phyloP scores from a whole-genome alignment of 805 yeast species.

The Candida anglica region DNA sequence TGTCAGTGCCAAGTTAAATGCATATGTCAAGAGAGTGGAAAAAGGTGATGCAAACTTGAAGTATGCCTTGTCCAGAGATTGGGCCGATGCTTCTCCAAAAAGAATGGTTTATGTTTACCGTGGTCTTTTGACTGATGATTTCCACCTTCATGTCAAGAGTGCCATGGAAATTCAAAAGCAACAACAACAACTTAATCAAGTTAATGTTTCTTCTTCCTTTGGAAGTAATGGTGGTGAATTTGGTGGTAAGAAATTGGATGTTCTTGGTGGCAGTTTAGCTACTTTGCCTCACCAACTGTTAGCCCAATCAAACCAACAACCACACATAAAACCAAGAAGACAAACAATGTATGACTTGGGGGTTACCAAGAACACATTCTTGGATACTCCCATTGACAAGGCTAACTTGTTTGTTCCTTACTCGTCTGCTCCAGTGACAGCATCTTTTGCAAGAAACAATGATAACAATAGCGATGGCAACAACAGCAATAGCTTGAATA shows the following conservation, averaged over 20 bases:
- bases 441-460: conserved; percentile 44
- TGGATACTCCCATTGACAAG: conserved; percentile 32
- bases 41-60: conserved; percentile 72
- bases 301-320: conserved; percentile 1
- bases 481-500: conserved; percentile 4
- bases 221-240: background rate
- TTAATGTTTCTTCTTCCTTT: too few species aligned
- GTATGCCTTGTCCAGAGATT: conserved; percentile 77
- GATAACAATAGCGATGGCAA: conserved; percentile 3
- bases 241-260: background rate
- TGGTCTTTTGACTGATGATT: conserved; percentile 73
- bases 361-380: conserved; percentile 37
- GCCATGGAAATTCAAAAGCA: conserved; percentile 33
- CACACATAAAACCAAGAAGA: conserved; percentile 37
- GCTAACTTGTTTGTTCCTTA: conserved; percentile 60
- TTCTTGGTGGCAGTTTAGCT: background rate
- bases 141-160: conserved; percentile 64
- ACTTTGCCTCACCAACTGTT: background rate
- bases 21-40: conserved; percentile 80
- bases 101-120: conserved; percentile 86
- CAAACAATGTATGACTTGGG: conserved; percentile 54
- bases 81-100: conserved; percentile 89
- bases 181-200: background rate
- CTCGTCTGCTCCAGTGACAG: conserved; percentile 74
- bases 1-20: conserved; percentile 79